Base-by-base conservation (phyloP, 345 rosid genomes). In the Erodium maritimum region DNA sequence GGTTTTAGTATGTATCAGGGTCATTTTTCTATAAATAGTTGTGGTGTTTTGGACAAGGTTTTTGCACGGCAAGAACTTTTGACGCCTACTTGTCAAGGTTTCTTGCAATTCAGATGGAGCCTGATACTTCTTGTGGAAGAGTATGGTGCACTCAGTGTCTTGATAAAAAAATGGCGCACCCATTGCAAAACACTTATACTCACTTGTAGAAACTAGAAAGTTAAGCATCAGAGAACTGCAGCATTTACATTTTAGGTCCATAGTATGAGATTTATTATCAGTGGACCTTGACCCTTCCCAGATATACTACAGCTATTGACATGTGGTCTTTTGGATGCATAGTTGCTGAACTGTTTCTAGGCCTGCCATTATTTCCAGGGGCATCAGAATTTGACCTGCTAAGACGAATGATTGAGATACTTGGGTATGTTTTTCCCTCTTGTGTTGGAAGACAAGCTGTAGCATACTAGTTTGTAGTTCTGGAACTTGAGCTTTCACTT, bases 271-370 rank as follows among this genome's bases (percentile, higher is more conserved):
- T 51, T 7, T 5, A 19, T 13, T 48, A 53, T 55, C 17, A 63
- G 57, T 67, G 61, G 57, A 63, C 69, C 82, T 80, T 89, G 73
- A 83, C 75, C 52, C 59, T 59, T 69, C 55, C 29, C 63, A 94
- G 99, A 90, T 94, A 94, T 77, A 82, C 96, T 29, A 90, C 97
- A 9, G 87, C 90, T 69, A 90, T 90, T 60, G 99, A 93, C 75
- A 93, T 93, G 99, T 93, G 97, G 99, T 93, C 99, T 73, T 83
- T 89, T 65, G 99, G 99, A 51, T 93, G 99, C 84, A 87, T 93
- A 69, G 99, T 93, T 2, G 99, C 99, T n/a, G 99, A 93, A 71
- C 75, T 93, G 64, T 93, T 87, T 80, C 85, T 93, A 62, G 99
- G 99, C 63, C 73, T 90, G 78, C 99, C 99, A 6, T 79, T 93